Base-by-base conservation (phyloP, 2,329 filamentous ascomycete genomes). In the Monosporascus sp. region DNA sequence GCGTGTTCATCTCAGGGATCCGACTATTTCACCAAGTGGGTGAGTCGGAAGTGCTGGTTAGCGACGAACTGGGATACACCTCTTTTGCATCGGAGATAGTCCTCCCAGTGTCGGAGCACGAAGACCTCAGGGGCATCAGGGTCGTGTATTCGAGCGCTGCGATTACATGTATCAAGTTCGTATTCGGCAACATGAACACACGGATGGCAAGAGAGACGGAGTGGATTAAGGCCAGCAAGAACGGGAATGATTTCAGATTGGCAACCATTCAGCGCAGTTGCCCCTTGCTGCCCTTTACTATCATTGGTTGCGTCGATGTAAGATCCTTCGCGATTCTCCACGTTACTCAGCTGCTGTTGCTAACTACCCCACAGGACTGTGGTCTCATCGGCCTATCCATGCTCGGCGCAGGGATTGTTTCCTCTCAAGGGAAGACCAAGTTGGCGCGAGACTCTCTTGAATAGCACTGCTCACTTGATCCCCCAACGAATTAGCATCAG, bases 301-400 rank as follows among this genome's bases (percentile, higher is more conserved):
- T 52, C 11, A 44, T 49, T 17, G 51, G 51, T 19, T 22, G 26
- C 14, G 49, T 52, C 24, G 46, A 52, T 38, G 51, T 49, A 49
- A 24, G 46, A 17, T 38, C 3, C 17, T 16, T 19, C 16, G 5
- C 9, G 17, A 4, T 14, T 24, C 20, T 49, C 27, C 17, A 5
- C 19, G 7, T n/a, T 11, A 49, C 37, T n/a, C 5, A n/a, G 37
- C 17, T 16, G 17, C 35, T 38, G 27, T 49, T 27, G 14, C 35
- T 49, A 40, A 38, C 48, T 31, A 24, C 8, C 20, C 41, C 14
- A 26, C 31, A 52, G 51, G 45, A 52, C n/a, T 52, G 46, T 35
- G 46, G 46, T 27, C 37, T 49, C n/a, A 27, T 48, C 40, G 46
- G 51, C 24, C 24, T 52, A 35, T 52, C 45, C 48, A 19, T 52